These are phyloP conservation scores for Erysimum cheiri DNA, from an alignment of 441 rosid genomes.

Conservation along the genomic window DNA sequence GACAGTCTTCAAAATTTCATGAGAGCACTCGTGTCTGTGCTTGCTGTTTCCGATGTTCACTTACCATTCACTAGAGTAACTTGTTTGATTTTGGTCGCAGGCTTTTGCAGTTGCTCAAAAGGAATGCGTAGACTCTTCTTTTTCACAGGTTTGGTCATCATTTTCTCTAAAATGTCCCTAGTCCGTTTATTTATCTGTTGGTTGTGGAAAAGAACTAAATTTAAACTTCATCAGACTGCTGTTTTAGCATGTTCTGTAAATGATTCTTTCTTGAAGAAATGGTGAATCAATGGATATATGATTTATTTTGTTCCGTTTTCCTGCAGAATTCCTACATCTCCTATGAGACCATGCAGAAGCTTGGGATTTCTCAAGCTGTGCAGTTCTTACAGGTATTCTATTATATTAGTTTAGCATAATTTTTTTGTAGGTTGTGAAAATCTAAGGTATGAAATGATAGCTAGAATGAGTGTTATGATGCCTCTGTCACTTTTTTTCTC, in stretches of 20 bases:
- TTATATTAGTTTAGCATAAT: constrained; percentile 25
- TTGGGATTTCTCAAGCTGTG: constrained; percentile 89
- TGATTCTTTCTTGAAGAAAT: constrained; percentile 11
- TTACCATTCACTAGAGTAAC: constrained; percentile 15
- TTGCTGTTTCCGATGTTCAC: constrained; percentile 26
- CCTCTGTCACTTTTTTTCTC: constrained; percentile 36
- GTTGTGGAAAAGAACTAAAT: background rate
- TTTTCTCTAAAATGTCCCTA: background rate
- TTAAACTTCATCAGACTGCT: constrained; percentile 17
- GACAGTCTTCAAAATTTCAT: constrained; percentile 9
- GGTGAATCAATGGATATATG: constrained; percentile 11
- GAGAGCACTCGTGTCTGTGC: constrained; percentile 17
- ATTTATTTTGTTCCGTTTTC: constrained; percentile 34
- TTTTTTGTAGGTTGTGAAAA: constrained; percentile 31
- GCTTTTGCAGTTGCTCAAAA: constrained; percentile 88
- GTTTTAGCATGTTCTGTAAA: constrained; percentile 7
- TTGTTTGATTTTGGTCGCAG: constrained; percentile 51
- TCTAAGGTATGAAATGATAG: constrained; percentile 17
- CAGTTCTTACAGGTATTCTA: constrained; percentile 88
- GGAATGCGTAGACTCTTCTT: constrained; percentile 91
- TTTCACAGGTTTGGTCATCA: constrained; percentile 77
- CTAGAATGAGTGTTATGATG: constrained; percentile 28
- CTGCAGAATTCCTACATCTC: constrained; percentile 84
- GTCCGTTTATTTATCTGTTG: constrained; percentile 7
- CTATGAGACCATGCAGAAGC: constrained; percentile 82